Evolutionary conservation across 2,329 filamentous ascomycete species (phyloP), one percentile per base, ranked within the genome.

Genomic region (Aureobasidium melanogenum): DNA sequence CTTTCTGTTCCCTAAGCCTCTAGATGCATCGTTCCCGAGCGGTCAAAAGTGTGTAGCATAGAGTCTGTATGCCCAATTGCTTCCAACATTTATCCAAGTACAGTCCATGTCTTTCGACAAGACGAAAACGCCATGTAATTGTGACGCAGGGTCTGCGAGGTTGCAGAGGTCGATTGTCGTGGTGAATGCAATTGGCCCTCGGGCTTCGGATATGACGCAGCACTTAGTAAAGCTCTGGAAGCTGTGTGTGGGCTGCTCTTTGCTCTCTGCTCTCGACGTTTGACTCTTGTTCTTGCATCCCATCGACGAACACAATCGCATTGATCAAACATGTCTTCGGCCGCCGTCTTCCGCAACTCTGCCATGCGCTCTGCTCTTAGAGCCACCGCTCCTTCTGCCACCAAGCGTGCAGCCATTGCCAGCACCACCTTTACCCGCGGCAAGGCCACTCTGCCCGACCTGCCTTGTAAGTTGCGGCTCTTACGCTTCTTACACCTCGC

Each of bases 401-500:
- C 80, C 61, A 72, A 74, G 70, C 82, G 84, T 69, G 84, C 86
- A 71, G 80, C 82, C 63, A 79, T 89, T 71, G 85, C 87, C 66
- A 84, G 85, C 75, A 87, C 87, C 69, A 88, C 83, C 73, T 95
- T 95, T 71, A 82, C 87, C 68, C 87, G 91, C 70, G 86, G 85
- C 78, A 97, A 97, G 82, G 93, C 89, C 57, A 96, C 92, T 44
- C 88, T 99, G 44, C 94, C 94, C 66, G 92, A 97, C 71, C 86
- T 97, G 14, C 73, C 84, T 69, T 91, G 88, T 90, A 81, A 65
- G 83, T 73, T 26, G 9, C 14, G 17, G 7, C 17, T 44, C 38
- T 9, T 34, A 5, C 10, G 10, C 5, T 22, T 9, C n/a, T 19
- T 30, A 4, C 32, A 36, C 19, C 9, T 14, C 8, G n/a, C 12